A percentile compares a stretch with the other conserved stretches of the same genome.
These are phyloP conservation scores for Talaromyces islandicus DNA, from an alignment of 2,329 filamentous ascomycete species.

Conservation along the genomic window DNA sequence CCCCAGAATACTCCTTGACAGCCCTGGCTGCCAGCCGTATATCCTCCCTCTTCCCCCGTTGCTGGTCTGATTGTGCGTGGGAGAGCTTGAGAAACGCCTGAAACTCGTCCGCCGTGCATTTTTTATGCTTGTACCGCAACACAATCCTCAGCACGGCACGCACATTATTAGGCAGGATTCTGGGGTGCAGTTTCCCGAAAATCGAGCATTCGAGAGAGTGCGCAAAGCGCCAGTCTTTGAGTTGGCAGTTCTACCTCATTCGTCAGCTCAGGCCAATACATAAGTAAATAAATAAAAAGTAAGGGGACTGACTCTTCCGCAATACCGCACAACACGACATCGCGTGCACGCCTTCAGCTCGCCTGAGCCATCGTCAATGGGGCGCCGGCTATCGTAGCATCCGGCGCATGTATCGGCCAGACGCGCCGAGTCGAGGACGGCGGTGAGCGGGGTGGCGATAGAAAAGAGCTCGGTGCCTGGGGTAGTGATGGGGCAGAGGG, in stretches of 20 bases:
- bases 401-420: slow-evolving; percentile 52
- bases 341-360: slow-evolving; percentile 51
- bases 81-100: slow-evolving; percentile 39
- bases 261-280: neutral
- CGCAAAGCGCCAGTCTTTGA: slow-evolving; percentile 51
- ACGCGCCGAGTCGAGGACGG: slow-evolving; percentile 48
- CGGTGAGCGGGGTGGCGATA: slow-evolving; percentile 45
- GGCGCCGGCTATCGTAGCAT: slow-evolving; percentile 44
- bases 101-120: slow-evolving; percentile 31
- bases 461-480: slow-evolving; percentile 32
- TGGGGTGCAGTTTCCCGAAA: slow-evolving; percentile 40
- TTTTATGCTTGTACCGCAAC: slow-evolving; percentile 32
- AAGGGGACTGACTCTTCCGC: slow-evolving; percentile 46
- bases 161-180: slow-evolving; percentile 49
- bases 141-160: slow-evolving; percentile 52
- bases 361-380: slow-evolving; percentile 15
- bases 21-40: slow-evolving; percentile 50
- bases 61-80: slow-evolving; percentile 40
- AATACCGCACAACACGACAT: slow-evolving; percentile 55
- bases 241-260: slow-evolving; percentile 49
- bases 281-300: too few species aligned
- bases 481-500: slow-evolving; percentile 38
- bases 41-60: slow-evolving; percentile 37
- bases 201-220: slow-evolving; percentile 58
- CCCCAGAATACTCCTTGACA: slow-evolving; percentile 47